These are phyloP conservation scores for Postia placenta DNA, from an alignment of 768 basidiomycete species.

Conservation along the genomic window DNA sequence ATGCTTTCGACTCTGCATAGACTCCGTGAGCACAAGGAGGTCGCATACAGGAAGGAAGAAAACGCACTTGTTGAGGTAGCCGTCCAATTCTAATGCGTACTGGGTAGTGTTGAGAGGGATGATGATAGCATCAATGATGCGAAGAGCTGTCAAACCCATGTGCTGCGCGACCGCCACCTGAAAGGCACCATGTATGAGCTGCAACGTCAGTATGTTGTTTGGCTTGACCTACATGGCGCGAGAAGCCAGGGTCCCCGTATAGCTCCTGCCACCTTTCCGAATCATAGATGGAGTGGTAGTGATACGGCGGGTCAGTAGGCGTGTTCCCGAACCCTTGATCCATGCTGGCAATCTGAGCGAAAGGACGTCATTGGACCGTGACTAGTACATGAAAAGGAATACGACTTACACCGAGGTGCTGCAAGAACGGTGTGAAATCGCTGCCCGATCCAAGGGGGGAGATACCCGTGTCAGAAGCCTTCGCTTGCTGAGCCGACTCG, in stretches of 20 bases:
- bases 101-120: constrained; percentile 68
- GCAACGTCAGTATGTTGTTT: too few species aligned
- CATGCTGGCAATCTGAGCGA: constrained; percentile 31
- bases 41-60: background rate
- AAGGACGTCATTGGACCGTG: too few species aligned
- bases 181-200: background rate
- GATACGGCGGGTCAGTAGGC: constrained; percentile 43
- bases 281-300: constrained; percentile 60
- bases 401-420: constrained; percentile 57
- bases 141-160: constrained; percentile 46
- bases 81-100: constrained; percentile 48
- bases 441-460: constrained; percentile 73
- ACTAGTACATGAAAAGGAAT: too few species aligned
- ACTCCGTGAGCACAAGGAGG: background rate
- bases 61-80: constrained; percentile 39
- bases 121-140: constrained; percentile 46
- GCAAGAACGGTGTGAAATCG: constrained; percentile 90
- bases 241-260: constrained; percentile 59
- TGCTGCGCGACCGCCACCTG: constrained; percentile 52
- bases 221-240: constrained; percentile 40
- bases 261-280: constrained; percentile 51
- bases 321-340: constrained; percentile 32
- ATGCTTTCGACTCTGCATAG: constrained; percentile 16
- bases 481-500: constrained; percentile 23
- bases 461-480: constrained; percentile 34